A percentile compares a stretch with the other conserved stretches of the same genome.
Conservation (phyloP, 306 rosid species). For the Vachellia collinsii region DNA sequence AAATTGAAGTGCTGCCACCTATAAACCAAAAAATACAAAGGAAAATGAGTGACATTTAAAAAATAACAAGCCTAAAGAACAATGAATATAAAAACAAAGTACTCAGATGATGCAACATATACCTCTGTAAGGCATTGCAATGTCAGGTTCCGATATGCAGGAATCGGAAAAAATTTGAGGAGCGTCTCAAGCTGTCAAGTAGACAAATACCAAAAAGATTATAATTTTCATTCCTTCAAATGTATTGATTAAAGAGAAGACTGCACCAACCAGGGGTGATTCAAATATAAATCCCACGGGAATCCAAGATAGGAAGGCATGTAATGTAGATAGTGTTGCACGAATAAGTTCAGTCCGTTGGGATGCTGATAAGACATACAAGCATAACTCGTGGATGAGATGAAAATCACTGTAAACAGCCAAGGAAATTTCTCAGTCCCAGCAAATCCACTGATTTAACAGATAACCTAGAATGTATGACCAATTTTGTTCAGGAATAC, state of each 20-base stretch:
- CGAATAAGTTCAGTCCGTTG: constrained; percentile 93
- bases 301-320: constrained; percentile 98
- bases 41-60: constrained; percentile 24
- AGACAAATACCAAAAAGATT: constrained; percentile 24
- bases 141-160: constrained; percentile 85
- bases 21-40: constrained; percentile 42
- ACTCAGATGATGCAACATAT: constrained; percentile 29
- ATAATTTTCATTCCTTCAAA: constrained; percentile 24
- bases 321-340: constrained; percentile 88
- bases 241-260: constrained; percentile 27
- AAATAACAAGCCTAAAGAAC: neutral
- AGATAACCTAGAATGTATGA: neutral
- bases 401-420: constrained; percentile 88
- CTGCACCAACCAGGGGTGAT: constrained; percentile 77
- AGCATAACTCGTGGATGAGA: constrained; percentile 97
- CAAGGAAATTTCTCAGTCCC: constrained; percentile 39
- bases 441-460: neutral
- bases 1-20: constrained; percentile 90
- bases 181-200: constrained; percentile 86
- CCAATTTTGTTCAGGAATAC: neutral
- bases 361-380: constrained; percentile 91
- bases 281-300: constrained; percentile 98
- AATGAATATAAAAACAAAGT: neutral
- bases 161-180: constrained; percentile 80
- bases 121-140: constrained; percentile 97